These are phyloP conservation scores for Amesomyces nigricolor DNA, from an alignment of 2,329 filamentous ascomycete species.

Conservation along the genomic window DNA sequence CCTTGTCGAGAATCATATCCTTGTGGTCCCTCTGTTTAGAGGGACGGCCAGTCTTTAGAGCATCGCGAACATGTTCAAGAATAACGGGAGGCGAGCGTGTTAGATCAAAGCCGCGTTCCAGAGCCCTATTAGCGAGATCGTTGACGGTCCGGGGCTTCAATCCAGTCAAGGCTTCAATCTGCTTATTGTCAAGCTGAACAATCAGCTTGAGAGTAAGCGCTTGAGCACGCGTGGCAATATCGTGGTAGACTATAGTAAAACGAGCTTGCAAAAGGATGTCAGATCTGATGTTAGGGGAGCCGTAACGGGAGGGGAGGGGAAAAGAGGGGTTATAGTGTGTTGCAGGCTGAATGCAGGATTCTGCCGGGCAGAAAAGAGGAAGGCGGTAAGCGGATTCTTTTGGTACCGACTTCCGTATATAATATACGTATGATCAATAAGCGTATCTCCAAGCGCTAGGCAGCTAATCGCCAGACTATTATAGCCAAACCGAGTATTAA, in stretches of 20 bases:
- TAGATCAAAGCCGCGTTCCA: background rate
- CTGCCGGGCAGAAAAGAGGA: background rate
- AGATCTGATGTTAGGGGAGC: no score
- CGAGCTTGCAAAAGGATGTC: background rate
- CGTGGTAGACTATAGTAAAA: background rate
- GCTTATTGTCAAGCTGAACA: background rate
- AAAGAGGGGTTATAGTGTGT: no score
- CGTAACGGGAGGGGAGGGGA: no score
- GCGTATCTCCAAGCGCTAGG: no score
- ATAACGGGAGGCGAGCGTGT: background rate
- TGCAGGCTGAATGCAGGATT: background rate
- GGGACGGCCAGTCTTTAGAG: background rate
- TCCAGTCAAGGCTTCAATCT: conserved; percentile 2
- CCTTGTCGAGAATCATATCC: background rate
- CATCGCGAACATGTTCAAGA: background rate
- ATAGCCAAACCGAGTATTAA: no score
- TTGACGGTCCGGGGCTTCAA: background rate
- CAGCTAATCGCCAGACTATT: no score
- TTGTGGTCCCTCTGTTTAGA: background rate
- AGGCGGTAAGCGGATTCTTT: background rate
- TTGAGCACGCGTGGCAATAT: conserved; percentile 3
- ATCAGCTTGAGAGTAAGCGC: conserved; percentile 3
- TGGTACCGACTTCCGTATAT: background rate
- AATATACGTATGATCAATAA: no score
- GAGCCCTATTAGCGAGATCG: background rate